Evolutionary conservation across 208 protist species (phyloP), one percentile per base, ranked within the genome.

Genomic region (Acanthamoeba rhysodes): DNA sequence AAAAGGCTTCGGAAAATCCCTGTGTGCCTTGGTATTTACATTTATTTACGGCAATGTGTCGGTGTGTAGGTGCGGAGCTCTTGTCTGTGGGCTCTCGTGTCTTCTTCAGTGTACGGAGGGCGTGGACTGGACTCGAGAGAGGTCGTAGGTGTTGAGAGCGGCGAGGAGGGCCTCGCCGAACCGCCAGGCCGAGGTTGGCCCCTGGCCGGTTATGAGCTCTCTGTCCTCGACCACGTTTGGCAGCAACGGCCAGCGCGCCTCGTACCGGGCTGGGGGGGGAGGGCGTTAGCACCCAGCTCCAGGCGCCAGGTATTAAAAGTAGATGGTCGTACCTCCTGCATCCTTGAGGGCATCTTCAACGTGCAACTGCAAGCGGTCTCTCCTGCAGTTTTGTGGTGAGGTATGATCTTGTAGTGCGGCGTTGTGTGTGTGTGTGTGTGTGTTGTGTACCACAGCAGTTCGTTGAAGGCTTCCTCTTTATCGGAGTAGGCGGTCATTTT

Each of bases 381-480:
- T n/a, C 66, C 66, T 74, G 32, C 10, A 48, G 2, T 48, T 59
- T 6, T 59, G 53, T 59, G 53, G 22, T 59, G 53, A 48, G 45
- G 10, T 12, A 45, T 45, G 41, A 5, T 45, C 41, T 1, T 5
- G 41, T 45, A 5, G 41, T 45, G 41, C 5, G 41, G 3, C 5
- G 41, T 29, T 2, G 27, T 20, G 62, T 10, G n/a, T 70, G 45
- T 48, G 45, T 9, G 45, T 48, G n/a, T 70, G 45, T 48, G 45
- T 9, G 45, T 48, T 41, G 37, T 41, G 37, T 74, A 45, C 72
- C 72, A 80, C 29, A 80, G 27, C 72, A 80, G 37, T 45, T 80
- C 72, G 72, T 80, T 80, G 22, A 80, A 80, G 10, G 72, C 72
- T 29, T 80, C 72, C 72, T 80, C 72, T 29, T 80, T 80, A 29